These are phyloP conservation scores for Neurospora sp. DNA, from an alignment of 495 filamentous ascomycete species.

Conservation along the genomic window DNA sequence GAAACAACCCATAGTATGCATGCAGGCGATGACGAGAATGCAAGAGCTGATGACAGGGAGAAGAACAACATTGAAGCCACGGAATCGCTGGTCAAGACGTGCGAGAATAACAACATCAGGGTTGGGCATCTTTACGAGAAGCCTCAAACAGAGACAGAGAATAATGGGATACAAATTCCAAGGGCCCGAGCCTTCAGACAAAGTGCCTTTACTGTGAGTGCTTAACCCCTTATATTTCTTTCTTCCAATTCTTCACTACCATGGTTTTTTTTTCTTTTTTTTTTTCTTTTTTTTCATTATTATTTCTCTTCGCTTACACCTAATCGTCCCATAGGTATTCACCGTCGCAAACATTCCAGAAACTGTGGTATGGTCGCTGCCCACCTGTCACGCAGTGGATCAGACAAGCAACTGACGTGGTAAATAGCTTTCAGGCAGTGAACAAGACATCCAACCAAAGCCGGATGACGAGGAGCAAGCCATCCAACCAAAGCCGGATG, in stretches of 20 bases:
- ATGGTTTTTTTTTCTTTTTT: too few species aligned
- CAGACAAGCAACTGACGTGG: neutral
- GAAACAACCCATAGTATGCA: neutral
- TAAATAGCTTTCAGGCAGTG: neutral
- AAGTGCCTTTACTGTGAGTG: neutral
- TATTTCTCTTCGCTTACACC: neutral
- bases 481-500: neutral
- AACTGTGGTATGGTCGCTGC: neutral
- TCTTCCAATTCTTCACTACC: neutral
- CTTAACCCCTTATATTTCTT: neutral
- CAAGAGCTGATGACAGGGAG: neutral
- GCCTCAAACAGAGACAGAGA: neutral
- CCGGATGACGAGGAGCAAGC: neutral
- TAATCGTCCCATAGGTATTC: neutral
- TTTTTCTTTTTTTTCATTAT: neutral
- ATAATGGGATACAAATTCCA: neutral
- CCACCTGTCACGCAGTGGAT: neutral
- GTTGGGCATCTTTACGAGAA: neutral
- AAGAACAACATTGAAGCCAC: neutral
- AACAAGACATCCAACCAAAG: neutral
- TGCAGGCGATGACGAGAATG: neutral
- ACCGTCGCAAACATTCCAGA: neutral
- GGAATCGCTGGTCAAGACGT: neutral
- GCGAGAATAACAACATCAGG: neutral
- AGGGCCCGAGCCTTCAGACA: neutral